Base-by-base conservation (phyloP, 805 yeast genomes). In the Hanseniaspora lachancei region DNA sequence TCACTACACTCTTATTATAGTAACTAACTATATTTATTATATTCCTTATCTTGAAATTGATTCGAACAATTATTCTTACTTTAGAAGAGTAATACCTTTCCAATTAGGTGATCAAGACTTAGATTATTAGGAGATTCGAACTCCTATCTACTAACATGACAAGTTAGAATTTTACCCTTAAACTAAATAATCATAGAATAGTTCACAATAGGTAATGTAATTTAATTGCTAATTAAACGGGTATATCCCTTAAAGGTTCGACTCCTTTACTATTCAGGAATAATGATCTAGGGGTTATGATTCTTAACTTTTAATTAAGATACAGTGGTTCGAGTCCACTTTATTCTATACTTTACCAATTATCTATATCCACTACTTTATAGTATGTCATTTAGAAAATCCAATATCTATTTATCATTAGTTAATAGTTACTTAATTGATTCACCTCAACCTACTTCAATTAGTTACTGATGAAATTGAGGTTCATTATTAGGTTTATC, bases 241-340 rank as follows among this genome's bases (percentile, higher is more conserved):
- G 5, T 51, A 51, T 15, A 12, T n/a, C 40, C 40, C 57, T 57
- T 57, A 57, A 44, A 44, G 60, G 60, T 58, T 58, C 60, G 50
- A 58, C 23, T 57, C 60, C 60, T 48, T 44, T 58, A 53, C 55
- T 49, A 49, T 58, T 58, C 60, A 23, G 43, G 24, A 24, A 40
- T 39, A 39, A 48, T 35, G 23, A 35, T 41, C 27, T 41, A 44
- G 35, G 7, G 20, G 62, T 58, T 60, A 60, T 43, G 59, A 60
- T 49, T 44, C 46, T 44, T 57, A 58, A 49, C 57, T 60, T 55
- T 55, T 57, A 59, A 57, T 49, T 56, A 57, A 49, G 43, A 38
- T 21, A 58, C 57, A 60, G 57, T 49, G 60, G 62, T 60, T 60
- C 62, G 57, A 60, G 47, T 55, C 62, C 58, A 57, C 47, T 47